These are phyloP conservation scores for Akanthomyces uredinophilus DNA, from an alignment of 2,329 filamentous ascomycete genomes.

Conservation along the genomic window DNA sequence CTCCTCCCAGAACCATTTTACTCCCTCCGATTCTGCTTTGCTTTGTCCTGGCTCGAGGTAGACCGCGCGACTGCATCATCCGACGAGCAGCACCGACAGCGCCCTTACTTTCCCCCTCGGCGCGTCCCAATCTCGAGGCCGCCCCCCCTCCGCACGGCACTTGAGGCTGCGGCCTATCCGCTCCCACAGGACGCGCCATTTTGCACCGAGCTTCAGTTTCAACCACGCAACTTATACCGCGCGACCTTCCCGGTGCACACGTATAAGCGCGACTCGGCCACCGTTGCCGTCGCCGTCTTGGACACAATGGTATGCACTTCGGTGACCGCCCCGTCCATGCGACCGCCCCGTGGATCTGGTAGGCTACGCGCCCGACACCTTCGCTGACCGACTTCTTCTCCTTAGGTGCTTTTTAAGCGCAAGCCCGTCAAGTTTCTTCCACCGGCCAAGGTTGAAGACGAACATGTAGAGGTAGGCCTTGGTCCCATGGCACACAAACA, in stretches of 20 bases:
- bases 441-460: conserved; percentile 67
- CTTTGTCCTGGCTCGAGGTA: neutral
- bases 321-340: neutral
- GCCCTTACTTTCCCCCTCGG: neutral
- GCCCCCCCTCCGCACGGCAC: conserved; percentile 4
- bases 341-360: neutral
- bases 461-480: conserved; percentile 69
- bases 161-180: neutral
- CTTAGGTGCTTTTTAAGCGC: conserved; percentile 87
- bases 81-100: neutral
- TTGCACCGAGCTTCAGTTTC: neutral
- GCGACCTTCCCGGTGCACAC: neutral
- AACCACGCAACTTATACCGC: neutral
- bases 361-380: neutral
- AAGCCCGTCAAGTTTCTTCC: conserved; percentile 85
- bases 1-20: neutral
- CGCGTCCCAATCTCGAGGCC: neutral
- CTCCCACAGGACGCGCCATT: neutral
- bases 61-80: neutral
- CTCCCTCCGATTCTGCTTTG: neutral
- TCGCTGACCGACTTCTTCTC: conserved; percentile 10
- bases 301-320: conserved; percentile 2
- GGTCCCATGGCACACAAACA: conserved; percentile 10
- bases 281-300: neutral
- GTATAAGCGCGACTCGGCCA: conserved; percentile 2